These are phyloP conservation scores for Fusarium torreyae DNA, from an alignment of 2,329 filamentous ascomycete genomes.

Conservation along the genomic window DNA sequence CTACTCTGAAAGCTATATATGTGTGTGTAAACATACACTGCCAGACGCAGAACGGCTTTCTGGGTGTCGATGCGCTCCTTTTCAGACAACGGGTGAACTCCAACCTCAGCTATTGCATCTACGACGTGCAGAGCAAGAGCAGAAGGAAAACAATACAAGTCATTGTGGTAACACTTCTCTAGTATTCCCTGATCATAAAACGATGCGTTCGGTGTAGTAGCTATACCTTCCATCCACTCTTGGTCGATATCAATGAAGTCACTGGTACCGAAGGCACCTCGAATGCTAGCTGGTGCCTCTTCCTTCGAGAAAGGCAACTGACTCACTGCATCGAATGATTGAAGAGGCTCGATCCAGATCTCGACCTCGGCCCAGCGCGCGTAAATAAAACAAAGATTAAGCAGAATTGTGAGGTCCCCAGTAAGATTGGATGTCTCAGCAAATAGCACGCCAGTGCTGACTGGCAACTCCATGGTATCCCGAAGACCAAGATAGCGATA, in stretches of 20 bases:
- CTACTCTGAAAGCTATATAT: neutral
- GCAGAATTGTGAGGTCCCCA: too few species aligned
- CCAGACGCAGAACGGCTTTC: too few species aligned
- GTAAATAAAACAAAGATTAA: neutral
- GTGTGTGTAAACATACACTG: neutral
- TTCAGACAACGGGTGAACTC: too few species aligned
- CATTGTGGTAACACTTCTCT: too few species aligned
- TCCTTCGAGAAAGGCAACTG: neutral
- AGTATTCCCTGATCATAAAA: too few species aligned
- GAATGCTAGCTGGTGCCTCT: neutral
- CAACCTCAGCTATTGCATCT: conserved; percentile 1
- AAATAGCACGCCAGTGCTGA: neutral
- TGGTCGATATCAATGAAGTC: neutral
- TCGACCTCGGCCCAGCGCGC: neutral
- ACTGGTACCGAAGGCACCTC: neutral
- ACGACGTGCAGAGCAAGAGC: neutral
- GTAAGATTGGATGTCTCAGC: too few species aligned
- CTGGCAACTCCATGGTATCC: neutral
- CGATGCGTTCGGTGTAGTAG: neutral
- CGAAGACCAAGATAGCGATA: neutral
- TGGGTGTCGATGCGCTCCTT: too few species aligned
- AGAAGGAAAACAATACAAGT: too few species aligned
- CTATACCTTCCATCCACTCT: neutral
- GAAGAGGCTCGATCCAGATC: neutral
- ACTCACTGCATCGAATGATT: neutral